Conservation (phyloP, 768 basidiomycete genomes). For the Amanita rubescens region DNA sequence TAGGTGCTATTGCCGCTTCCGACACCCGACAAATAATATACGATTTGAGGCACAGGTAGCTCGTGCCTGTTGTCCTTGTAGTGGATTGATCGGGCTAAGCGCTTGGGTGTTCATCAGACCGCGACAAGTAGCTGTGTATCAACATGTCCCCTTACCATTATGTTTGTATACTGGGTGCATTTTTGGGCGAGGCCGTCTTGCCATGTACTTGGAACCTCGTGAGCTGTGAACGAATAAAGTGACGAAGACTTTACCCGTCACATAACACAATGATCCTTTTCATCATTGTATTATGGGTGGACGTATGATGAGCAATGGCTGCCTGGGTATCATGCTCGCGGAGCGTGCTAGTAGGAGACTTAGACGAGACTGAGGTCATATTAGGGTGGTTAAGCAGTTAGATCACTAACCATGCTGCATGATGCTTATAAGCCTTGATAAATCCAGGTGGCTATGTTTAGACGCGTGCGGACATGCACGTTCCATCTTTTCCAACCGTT, state of each 20-base stretch:
- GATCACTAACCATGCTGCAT: background rate
- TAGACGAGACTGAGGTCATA: background rate
- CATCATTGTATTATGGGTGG: conserved; percentile 19
- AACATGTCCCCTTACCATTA: conserved; percentile 32
- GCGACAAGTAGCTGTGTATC: background rate
- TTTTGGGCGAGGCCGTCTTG: conserved; percentile 51
- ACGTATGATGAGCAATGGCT: too few species aligned
- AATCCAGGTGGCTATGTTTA: background rate
- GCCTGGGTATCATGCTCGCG: background rate
- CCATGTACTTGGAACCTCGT: conserved; percentile 47
- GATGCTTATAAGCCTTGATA: background rate
- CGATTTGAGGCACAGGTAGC: conserved; percentile 48
- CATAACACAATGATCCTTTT: conserved; percentile 71
- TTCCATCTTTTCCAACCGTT: background rate
- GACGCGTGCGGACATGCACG: background rate
- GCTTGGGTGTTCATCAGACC: conserved; percentile 24
- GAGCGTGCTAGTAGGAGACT: background rate
- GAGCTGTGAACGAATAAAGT: background rate
- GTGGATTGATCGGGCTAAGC: conserved; percentile 45
- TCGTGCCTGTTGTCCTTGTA: conserved; percentile 37
- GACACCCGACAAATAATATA: conserved; percentile 59
- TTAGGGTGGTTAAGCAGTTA: background rate
- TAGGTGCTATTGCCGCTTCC: conserved; percentile 50
- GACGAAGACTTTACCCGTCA: conserved; percentile 47
- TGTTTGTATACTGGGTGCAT: conserved; percentile 46